Evolutionary conservation across 2,329 filamentous ascomycete species (phyloP).

Genomic region (Ophiostoma montium): DNA sequence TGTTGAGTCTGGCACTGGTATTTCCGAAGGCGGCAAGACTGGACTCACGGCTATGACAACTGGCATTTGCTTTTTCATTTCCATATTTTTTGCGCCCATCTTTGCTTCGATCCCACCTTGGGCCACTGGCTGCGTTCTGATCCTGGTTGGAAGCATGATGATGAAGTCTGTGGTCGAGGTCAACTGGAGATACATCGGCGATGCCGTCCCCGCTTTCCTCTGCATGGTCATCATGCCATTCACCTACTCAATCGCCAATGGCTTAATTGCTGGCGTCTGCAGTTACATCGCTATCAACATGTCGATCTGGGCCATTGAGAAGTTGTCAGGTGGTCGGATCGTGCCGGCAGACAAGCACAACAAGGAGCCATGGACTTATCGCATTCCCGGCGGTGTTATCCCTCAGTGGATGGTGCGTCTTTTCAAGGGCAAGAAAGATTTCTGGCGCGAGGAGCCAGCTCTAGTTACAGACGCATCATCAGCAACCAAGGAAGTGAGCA

Average conservation of each 20-base stretch:
- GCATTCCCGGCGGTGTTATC: constrained; percentile 33
- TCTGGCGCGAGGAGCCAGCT: constrained; percentile 6
- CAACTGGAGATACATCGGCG: constrained; percentile 68
- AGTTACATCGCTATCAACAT: constrained; percentile 35
- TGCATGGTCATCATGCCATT: constrained; percentile 65
- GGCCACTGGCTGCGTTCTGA: constrained; percentile 61
- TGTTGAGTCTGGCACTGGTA: constrained; percentile 62
- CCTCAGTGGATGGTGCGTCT: constrained; percentile 19
- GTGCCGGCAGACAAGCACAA: constrained; percentile 37
- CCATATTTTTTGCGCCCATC: constrained; percentile 63
- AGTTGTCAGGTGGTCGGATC: constrained; percentile 26
- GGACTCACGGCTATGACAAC: constrained; percentile 57
- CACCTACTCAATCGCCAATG: constrained; percentile 66
- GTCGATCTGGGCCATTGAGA: constrained; percentile 31
- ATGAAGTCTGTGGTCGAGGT: constrained; percentile 59
- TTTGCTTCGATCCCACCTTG: constrained; percentile 66
- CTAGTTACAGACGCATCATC: background rate
- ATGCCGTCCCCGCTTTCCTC: constrained; percentile 61
- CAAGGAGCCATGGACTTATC: constrained; percentile 43
- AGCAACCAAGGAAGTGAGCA: constrained; percentile 1
- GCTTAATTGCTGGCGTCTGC: constrained; percentile 53
- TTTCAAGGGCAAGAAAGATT: constrained; percentile 14
- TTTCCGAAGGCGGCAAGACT: constrained; percentile 60
- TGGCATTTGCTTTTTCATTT: constrained; percentile 55
- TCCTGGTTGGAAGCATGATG: constrained; percentile 67